phyloP scores from a whole-genome alignment of 1,139 yeast species.

The Zygosaccharomyces pseudobailii region DNA sequence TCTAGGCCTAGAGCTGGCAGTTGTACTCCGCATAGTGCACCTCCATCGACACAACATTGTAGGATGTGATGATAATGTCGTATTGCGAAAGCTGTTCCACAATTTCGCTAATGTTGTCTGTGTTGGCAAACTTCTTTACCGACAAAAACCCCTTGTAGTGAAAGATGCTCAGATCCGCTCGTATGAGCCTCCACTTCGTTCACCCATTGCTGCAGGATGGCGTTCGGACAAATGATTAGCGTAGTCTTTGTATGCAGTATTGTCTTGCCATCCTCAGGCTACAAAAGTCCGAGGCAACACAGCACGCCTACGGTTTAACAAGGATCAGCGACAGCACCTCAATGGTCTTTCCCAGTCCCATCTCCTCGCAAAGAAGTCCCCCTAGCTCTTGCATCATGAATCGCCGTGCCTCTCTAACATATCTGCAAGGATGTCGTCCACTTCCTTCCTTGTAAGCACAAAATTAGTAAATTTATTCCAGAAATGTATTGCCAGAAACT shows the following conservation, averaged over 20 bases:
- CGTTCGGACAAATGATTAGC: slow-evolving; percentile 75
- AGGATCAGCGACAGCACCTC: slow-evolving; percentile 67
- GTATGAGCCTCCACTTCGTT: slow-evolving; percentile 56
- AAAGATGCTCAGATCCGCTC: slow-evolving; percentile 44
- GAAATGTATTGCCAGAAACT: slow-evolving; percentile 12
- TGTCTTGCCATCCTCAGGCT: slow-evolving; percentile 15
- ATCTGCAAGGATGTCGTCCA: slow-evolving; percentile 13
- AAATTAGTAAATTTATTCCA: slow-evolving; percentile 35
- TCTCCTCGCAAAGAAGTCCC: slow-evolving; percentile 88
- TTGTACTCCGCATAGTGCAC: slow-evolving; percentile 76
- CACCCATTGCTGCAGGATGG: slow-evolving; percentile 80
- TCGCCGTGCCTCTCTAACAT: slow-evolving; percentile 3
- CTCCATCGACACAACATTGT: slow-evolving; percentile 63
- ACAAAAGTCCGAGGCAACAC: slow-evolving; percentile 11
- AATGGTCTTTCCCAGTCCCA: slow-evolving; percentile 95
- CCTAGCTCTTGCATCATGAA: slow-evolving; percentile 42
- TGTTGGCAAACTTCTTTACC: slow-evolving; percentile 32
- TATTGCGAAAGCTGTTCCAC: slow-evolving; percentile 39
- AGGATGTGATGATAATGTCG: slow-evolving; percentile 83
- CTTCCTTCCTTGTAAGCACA: slow-evolving; percentile 17
- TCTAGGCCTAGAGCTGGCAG: slow-evolving; percentile 52
- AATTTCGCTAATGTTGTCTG: slow-evolving; percentile 38
- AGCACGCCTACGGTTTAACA: slow-evolving; percentile 48
- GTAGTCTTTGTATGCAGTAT: slow-evolving; percentile 63
- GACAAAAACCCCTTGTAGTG: slow-evolving; percentile 59